Evolutionary conservation across 345 rosid species (phyloP).

Genomic region (Hibiscus trionum): DNA sequence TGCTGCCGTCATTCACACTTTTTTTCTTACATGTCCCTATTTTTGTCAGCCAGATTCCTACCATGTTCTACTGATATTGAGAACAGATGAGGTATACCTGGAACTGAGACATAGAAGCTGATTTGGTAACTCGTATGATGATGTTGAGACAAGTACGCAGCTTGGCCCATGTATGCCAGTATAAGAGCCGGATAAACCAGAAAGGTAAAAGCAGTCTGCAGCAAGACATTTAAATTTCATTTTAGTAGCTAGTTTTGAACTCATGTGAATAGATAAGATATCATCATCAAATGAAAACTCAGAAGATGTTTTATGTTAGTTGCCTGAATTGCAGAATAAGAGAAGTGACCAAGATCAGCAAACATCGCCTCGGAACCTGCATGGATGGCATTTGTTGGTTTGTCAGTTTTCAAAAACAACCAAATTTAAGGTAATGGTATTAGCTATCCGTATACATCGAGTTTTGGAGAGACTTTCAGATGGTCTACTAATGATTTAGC

Average conservation of each 20-base stretch:
- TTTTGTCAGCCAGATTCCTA: slow-evolving; percentile 1
- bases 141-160: slow-evolving; percentile 90
- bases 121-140: slow-evolving; percentile 53
- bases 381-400: slow-evolving; percentile 3
- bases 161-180: slow-evolving; percentile 98
- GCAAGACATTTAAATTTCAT: background rate
- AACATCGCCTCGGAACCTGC: slow-evolving; percentile 99
- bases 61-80: background rate
- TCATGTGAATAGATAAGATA: background rate
- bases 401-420: background rate
- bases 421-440: background rate
- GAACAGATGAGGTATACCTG: slow-evolving; percentile 38
- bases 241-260: background rate
- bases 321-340: slow-evolving; percentile 86
- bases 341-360: slow-evolving; percentile 99
- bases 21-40: too few species aligned
- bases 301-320: background rate
- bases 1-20: too few species aligned
- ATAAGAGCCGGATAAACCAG: slow-evolving; percentile 96
- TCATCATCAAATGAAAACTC: background rate
- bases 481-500: background rate
- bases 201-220: slow-evolving; percentile 90
- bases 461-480: too few species aligned
- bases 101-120: slow-evolving; percentile 90
- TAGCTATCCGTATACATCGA: background rate